A percentile compares a stretch with the other conserved stretches of the same genome.
These are phyloP conservation scores for Solanum pennellii DNA, from an alignment of 257 asterid species.

Conservation along the genomic window DNA sequence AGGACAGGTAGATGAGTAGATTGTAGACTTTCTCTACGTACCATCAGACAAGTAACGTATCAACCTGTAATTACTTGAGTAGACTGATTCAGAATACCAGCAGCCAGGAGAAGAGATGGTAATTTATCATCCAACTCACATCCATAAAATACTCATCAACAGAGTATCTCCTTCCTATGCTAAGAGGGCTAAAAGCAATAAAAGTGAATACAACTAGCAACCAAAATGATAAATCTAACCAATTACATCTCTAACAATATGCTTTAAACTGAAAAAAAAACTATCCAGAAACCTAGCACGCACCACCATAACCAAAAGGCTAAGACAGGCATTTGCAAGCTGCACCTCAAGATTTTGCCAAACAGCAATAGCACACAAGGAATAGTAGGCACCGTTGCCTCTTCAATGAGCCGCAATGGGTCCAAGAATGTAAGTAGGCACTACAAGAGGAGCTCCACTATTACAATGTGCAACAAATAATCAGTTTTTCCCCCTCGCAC, in stretches of 20 bases:
- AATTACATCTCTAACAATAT: neutral
- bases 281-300: neutral
- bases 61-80: neutral
- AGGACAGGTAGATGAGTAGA: neutral
- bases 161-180: neutral
- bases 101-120: neutral
- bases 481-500: slow-evolving; percentile 26
- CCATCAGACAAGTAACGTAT: neutral
- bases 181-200: neutral
- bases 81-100: neutral
- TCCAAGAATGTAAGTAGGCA: neutral
- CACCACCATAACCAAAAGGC: neutral
- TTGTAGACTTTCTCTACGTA: neutral
- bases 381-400: neutral
- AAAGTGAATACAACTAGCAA: neutral
- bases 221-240: neutral
- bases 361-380: neutral
- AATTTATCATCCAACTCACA: neutral
- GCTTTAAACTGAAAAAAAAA: neutral
- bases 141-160: neutral
- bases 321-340: neutral
- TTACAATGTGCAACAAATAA: neutral
- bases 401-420: neutral
- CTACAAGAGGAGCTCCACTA: neutral
- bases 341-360: neutral